phyloP scores from a whole-genome alignment of 2,329 filamentous ascomycete species.

The Aschersonia sp. region DNA sequence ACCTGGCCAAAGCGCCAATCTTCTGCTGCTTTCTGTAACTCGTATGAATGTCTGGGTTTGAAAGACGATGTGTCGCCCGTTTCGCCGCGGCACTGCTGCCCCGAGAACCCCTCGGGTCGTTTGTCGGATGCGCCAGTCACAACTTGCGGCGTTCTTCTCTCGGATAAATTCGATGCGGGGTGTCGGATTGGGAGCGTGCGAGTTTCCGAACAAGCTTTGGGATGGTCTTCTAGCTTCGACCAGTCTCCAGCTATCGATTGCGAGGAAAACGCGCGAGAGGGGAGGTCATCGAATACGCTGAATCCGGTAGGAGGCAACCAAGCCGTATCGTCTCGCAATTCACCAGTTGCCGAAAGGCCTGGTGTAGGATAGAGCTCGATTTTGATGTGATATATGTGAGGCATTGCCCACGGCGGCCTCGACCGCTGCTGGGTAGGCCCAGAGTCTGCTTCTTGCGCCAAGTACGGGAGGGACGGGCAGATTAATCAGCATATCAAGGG shows the following conservation, averaged over 20 bases:
- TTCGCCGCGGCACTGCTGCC: no score
- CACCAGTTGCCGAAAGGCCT: slow-evolving; percentile 14
- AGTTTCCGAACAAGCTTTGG: background rate
- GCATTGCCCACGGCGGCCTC: slow-evolving; percentile 23
- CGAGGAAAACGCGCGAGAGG: slow-evolving; percentile 8
- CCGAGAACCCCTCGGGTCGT: slow-evolving; percentile 15
- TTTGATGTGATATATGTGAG: slow-evolving; percentile 52
- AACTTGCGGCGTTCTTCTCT: slow-evolving; percentile 30
- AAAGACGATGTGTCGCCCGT: no score
- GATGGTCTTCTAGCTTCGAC: background rate
- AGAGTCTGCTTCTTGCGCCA: no score
- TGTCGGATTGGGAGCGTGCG: background rate
- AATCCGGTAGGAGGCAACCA: slow-evolving; percentile 36
- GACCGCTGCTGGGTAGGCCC: no score
- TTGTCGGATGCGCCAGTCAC: slow-evolving; percentile 14
- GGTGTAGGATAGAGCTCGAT: slow-evolving; percentile 46
- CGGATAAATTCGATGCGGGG: slow-evolving; percentile 24
- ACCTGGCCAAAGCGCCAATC: slow-evolving; percentile 80
- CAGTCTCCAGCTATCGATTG: background rate
- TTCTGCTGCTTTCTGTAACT: slow-evolving; percentile 15
- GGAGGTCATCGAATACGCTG: slow-evolving; percentile 41
- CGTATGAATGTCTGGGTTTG: no score
- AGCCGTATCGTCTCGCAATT: slow-evolving; percentile 9
- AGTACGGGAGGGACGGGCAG: no score
- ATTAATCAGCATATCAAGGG: no score